Evolutionary conservation across 352 stramenopile species (phyloP).

Genomic region (Phytopythium delawarense): DNA sequence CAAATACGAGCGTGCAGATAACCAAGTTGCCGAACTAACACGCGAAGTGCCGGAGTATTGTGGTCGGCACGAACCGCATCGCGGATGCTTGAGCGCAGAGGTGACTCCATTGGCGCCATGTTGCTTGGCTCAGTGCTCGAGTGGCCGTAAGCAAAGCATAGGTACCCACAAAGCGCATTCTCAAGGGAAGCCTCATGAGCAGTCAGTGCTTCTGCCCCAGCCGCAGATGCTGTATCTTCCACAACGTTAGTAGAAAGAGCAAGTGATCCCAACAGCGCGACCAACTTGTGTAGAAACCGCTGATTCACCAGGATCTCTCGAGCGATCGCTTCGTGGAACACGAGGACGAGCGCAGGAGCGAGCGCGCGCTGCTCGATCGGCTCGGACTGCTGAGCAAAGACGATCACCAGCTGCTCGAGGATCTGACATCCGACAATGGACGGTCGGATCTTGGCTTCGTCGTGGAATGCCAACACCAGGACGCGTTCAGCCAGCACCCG

Average conservation of each 20-base stretch:
- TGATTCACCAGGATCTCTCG: slow-evolving; percentile 44
- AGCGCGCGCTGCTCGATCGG: slow-evolving; percentile 19
- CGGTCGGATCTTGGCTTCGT: slow-evolving; percentile 29
- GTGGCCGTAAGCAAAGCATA: slow-evolving; percentile 42
- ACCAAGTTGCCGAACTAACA: slow-evolving; percentile 12
- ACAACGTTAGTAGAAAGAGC: neutral
- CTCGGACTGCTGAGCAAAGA: slow-evolving; percentile 46
- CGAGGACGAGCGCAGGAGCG: slow-evolving; percentile 38
- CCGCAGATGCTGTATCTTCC: neutral
- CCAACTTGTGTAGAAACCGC: slow-evolving; percentile 52
- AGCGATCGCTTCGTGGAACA: slow-evolving; percentile 45
- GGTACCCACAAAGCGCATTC: slow-evolving; percentile 44
- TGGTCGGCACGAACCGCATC: slow-evolving; percentile 39
- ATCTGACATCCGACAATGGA: slow-evolving; percentile 58
- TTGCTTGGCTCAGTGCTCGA: slow-evolving; percentile 5
- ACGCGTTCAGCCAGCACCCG: slow-evolving; percentile 32
- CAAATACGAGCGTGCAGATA: slow-evolving; percentile 21
- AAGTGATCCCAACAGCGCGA: slow-evolving; percentile 29
- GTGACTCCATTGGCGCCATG: neutral
- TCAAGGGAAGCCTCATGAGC: slow-evolving; percentile 25
- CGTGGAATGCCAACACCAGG: slow-evolving; percentile 49
- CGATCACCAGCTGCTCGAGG: slow-evolving; percentile 61
- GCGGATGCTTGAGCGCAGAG: slow-evolving; percentile 32
- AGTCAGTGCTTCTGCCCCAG: neutral
- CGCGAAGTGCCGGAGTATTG: slow-evolving; percentile 17